These are phyloP conservation scores for Lachancea mirantina DNA, from an alignment of 805 yeast species.

Conservation along the genomic window DNA sequence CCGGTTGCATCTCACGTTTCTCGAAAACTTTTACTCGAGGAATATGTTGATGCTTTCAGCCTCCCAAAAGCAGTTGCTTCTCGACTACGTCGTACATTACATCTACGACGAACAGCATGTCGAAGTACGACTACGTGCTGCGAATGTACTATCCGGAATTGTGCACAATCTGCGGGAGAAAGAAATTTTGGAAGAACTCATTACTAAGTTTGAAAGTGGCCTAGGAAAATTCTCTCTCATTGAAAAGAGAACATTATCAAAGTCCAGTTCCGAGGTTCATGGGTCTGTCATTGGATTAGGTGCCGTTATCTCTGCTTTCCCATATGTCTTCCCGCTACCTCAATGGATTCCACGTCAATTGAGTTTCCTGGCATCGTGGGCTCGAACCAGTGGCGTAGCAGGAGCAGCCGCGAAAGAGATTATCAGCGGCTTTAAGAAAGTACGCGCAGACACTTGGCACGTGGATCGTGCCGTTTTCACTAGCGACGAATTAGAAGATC, in stretches of 20 bases:
- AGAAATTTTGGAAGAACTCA: constrained; percentile 31
- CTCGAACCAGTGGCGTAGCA: constrained; percentile 67
- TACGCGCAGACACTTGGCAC: constrained; percentile 95
- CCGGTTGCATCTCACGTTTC: constrained; percentile 56
- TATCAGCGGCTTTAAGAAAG: constrained; percentile 78
- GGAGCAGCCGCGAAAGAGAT: constrained; percentile 80
- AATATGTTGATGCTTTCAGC: constrained; percentile 50
- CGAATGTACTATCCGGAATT: constrained; percentile 70
- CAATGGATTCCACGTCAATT: constrained; percentile 75
- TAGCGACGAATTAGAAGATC: constrained; percentile 73
- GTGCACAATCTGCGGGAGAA: constrained; percentile 53
- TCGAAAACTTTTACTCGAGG: constrained; percentile 64
- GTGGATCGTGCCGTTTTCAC: constrained; percentile 71
- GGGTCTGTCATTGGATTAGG: constrained; percentile 88
- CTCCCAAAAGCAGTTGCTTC: constrained; percentile 42
- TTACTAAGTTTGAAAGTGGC: constrained; percentile 34
- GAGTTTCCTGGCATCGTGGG: constrained; percentile 60
- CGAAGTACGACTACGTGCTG: constrained; percentile 69
- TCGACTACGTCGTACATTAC: constrained; percentile 41
- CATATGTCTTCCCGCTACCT: constrained; percentile 89
- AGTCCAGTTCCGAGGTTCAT: constrained; percentile 48
- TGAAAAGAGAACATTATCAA: constrained; percentile 31
- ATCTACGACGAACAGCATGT: constrained; percentile 56
- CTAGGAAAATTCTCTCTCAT: constrained; percentile 24
- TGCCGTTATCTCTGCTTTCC: constrained; percentile 80